phyloP scores from a whole-genome alignment of 768 basidiomycete species.

The Auricularia sp. region DNA sequence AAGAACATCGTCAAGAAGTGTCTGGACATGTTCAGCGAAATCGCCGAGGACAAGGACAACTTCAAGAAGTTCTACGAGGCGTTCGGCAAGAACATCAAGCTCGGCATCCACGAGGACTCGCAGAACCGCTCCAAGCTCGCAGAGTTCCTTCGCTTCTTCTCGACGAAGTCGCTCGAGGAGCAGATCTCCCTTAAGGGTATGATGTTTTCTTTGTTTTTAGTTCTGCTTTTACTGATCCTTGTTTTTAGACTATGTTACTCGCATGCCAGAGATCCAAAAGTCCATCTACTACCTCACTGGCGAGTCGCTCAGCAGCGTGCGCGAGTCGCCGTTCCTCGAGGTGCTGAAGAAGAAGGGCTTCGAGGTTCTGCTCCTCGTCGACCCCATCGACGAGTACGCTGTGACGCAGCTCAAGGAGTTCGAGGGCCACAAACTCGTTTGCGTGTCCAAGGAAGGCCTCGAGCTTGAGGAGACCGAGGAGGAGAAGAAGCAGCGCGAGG shows the following conservation, averaged over 20 bases:
- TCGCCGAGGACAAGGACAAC: conserved; percentile 99
- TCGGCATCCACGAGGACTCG: conserved; percentile 98
- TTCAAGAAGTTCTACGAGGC: conserved; percentile 94
- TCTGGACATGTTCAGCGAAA: conserved; percentile 88
- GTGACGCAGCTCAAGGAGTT: conserved; percentile 99
- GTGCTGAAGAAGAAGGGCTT: conserved; percentile 99
- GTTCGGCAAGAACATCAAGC: conserved; percentile 99
- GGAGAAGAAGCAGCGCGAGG: conserved; percentile 87
- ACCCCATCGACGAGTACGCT: conserved; percentile 98
- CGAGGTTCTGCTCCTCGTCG: conserved; percentile 92
- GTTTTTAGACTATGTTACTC: conserved; percentile 86
- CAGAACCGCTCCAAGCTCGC: conserved; percentile 99
- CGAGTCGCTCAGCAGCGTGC: conserved; percentile 83
- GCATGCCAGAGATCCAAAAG: conserved; percentile 98
- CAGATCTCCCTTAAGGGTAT: conserved; percentile 85
- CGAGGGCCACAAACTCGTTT: conserved; percentile 93
- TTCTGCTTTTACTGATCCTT: conserved; percentile 2
- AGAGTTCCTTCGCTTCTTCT: conserved; percentile 97
- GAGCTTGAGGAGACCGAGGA: conserved; percentile 99
- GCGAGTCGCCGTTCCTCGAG: conserved; percentile 97
- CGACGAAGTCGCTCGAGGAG: conserved; percentile 89
- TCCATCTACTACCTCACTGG: conserved; percentile 99
- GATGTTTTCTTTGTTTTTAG: conserved; percentile 12
- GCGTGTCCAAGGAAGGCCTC: conserved; percentile 97
- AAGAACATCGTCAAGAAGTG: conserved; percentile 99